Base-by-base conservation (phyloP, 345 rosid genomes). In the Firmiana major region DNA sequence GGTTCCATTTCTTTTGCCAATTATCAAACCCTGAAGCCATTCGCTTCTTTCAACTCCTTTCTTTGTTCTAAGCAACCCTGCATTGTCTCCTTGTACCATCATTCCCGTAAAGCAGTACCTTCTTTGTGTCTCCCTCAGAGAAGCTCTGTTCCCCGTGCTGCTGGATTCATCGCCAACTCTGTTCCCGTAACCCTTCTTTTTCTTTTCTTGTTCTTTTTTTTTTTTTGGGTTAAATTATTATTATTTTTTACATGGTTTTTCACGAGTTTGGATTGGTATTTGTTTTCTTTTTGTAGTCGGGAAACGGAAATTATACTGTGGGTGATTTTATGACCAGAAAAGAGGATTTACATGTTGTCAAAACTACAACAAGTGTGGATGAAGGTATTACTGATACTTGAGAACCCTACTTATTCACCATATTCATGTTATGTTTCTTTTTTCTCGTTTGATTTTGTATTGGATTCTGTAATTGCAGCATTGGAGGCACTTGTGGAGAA, bases 311-410 rank as follows among this genome's bases (percentile, higher is more conserved):
- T 12, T 95, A 88, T 58, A 92, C 88, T 0, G 98, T 95, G 45
- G 98, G 98, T 11, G 97, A 93, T 88, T 91, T 92, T 78, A 96
- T 93, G 98, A 93, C 99, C 3, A 83, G 55, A 71, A 96, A 89
- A 76, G 87, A 90, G 58, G 63, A 86, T 71, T 81, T 96, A 77
- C 86, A 80, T 66, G 93, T 90, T 71, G 97, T 93, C 22, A 96
- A 91, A 81, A 79, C 93, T 7, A 79, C 93, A 8, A 96, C 98
- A 0, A 86, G 90, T 3, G 97, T 93, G 15, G 97, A 96, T 81
- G 93, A 93, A 88, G 98, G 99, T 91, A 83, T 63, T 77, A 63
- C 0, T 77, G 24, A 8, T 31, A 16, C 66, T 67, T 75, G 36
- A 55, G 48, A 8, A 24, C 5, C 57, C 11, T 76, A 58, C 57